Evolutionary conservation across 148 eudicot genomes (phyloP).

Genomic region (Cornus suecica): DNA sequence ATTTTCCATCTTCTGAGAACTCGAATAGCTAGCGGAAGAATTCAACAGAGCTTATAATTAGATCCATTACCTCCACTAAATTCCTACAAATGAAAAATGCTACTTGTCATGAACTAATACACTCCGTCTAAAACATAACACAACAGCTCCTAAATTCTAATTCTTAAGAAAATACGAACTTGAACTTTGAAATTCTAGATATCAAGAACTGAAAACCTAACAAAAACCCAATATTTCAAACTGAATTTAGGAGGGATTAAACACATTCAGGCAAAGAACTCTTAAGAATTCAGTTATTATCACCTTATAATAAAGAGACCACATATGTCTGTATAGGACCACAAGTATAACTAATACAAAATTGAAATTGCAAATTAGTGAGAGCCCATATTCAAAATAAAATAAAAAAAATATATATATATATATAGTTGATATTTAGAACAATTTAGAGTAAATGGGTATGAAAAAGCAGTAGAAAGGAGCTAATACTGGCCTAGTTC

Average conservation of each 20-base stretch:
- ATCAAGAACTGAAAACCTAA: conserved; percentile 24
- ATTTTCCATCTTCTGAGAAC: conserved; percentile 34
- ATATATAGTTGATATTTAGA: conserved; percentile 25
- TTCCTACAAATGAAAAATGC: conserved; percentile 19
- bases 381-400: conserved; percentile 39
- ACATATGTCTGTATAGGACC: neutral
- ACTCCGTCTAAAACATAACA: conserved; percentile 13
- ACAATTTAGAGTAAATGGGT: neutral
- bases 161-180: conserved; percentile 13
- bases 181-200: conserved; percentile 3
- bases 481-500: neutral
- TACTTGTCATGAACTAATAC: conserved; percentile 18
- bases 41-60: conserved; percentile 23
- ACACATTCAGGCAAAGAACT: conserved; percentile 30
- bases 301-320: conserved; percentile 2
- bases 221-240: conserved; percentile 40
- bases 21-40: conserved; percentile 32
- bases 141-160: conserved; percentile 12
- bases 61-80: conserved; percentile 35
- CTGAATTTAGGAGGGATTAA: conserved; percentile 16
- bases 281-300: conserved; percentile 11
- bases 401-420: too few relatives aligned
- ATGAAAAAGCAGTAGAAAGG: neutral
- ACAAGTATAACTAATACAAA: neutral
- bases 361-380: conserved; percentile 32